Evolutionary conservation across 1,284 basidiomycete species (phyloP).

Genomic region (Meripilus lineatus): DNA sequence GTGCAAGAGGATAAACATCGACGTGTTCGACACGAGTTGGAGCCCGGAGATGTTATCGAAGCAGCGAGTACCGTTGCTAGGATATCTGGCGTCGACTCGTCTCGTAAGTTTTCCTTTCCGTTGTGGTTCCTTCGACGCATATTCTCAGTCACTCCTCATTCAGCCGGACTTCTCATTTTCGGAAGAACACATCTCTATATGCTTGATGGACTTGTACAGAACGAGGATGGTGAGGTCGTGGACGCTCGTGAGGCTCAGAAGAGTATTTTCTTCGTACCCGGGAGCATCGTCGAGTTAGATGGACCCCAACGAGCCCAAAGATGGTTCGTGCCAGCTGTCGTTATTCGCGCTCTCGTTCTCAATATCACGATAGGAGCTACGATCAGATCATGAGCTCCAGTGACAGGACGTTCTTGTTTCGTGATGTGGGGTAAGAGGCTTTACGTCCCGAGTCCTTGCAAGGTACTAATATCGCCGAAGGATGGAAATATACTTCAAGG

Average conservation of each 20-base stretch:
- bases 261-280: conserved; percentile 80
- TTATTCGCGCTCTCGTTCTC: conserved; percentile 7
- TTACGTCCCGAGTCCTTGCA: background rate
- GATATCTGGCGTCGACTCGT: conserved; percentile 84
- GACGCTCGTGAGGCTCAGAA: conserved; percentile 85
- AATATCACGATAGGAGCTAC: conserved; percentile 57
- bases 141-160: background rate
- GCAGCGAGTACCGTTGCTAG: conserved; percentile 85
- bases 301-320: conserved; percentile 72
- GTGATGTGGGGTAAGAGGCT: conserved; percentile 76
- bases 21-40: conserved; percentile 78
- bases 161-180: conserved; percentile 84
- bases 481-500: conserved; percentile 87
- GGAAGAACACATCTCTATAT: conserved; percentile 86
- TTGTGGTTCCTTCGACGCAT: background rate
- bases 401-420: conserved; percentile 83
- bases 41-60: conserved; percentile 88
- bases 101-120: conserved; percentile 51
- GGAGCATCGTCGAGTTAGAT: conserved; percentile 76
- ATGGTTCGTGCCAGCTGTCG: conserved; percentile 47
- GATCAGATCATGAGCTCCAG: conserved; percentile 75
- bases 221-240: conserved; percentile 83
- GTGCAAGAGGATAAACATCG: conserved; percentile 75
- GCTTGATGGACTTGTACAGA: conserved; percentile 90
- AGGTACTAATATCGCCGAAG: conserved; percentile 33